These are phyloP conservation scores for Rubia occidens DNA, from an alignment of 305 asterid species.

Conservation along the genomic window DNA sequence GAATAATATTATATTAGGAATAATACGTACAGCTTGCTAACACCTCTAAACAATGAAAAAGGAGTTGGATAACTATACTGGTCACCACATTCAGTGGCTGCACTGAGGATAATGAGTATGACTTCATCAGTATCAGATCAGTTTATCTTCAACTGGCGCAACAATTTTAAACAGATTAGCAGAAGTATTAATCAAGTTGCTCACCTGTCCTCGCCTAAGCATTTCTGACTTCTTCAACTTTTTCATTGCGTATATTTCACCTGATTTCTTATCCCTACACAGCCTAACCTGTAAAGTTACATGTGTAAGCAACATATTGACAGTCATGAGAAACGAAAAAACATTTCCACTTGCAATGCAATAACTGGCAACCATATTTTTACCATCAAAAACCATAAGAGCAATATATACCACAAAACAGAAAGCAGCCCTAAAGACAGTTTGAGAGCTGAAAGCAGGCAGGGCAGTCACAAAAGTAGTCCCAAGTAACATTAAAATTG, in stretches of 20 bases:
- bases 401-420: constrained; percentile 1
- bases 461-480: background rate
- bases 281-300: constrained; percentile 53
- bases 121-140: background rate
- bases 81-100: background rate
- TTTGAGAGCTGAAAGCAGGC: too few relatives aligned
- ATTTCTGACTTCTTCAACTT: constrained; percentile 84
- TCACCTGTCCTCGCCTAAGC: constrained; percentile 86
- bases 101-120: background rate
- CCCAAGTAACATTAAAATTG: too few relatives aligned
- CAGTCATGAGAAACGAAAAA: background rate
- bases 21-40: background rate
- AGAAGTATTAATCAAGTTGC: background rate
- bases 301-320: constrained; percentile 17
- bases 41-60: background rate
- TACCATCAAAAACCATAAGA: background rate
- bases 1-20: background rate
- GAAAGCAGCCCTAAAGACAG: too few relatives aligned
- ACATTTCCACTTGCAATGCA: background rate
- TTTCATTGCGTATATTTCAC: constrained; percentile 82
- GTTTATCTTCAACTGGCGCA: background rate
- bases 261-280: constrained; percentile 63
- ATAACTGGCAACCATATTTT: background rate
- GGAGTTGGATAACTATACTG: background rate
- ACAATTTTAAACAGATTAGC: background rate